These are phyloP conservation scores for Wickerhamomyces ciferrii DNA, from an alignment of 805 yeast species.

Conservation along the genomic window DNA sequence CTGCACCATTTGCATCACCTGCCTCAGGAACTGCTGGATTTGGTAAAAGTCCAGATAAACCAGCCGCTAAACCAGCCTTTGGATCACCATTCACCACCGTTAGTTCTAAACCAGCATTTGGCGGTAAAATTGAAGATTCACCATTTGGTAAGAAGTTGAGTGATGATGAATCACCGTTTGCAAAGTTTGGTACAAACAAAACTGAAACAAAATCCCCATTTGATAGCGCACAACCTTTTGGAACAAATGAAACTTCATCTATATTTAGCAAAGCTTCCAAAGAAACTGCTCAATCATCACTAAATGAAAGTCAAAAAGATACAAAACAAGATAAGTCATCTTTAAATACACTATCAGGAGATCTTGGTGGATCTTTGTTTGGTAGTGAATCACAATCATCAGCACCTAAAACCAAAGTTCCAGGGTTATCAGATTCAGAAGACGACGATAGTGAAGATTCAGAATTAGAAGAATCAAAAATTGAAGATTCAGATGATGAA, in stretches of 20 bases:
- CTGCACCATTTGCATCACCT: neutral
- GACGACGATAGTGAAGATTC: neutral
- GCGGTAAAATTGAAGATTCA: constrained; percentile 4
- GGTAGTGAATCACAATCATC: neutral
- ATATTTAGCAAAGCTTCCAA: constrained; percentile 1
- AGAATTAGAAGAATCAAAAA: neutral
- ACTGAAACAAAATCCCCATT: constrained; percentile 7
- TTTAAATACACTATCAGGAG: neutral
- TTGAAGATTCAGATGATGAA: neutral
- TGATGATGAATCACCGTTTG: constrained; percentile 12
- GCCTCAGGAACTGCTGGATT: constrained; percentile 1
- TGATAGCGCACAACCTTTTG: constrained; percentile 2
- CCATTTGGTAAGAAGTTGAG: constrained; percentile 10
- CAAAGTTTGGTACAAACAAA: constrained; percentile 1
- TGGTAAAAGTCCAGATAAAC: constrained; percentile 6
- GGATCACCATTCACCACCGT: constrained; percentile 4
- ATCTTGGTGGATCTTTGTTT: neutral
- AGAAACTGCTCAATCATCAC: neutral
- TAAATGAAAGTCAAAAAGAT: too few relatives aligned
- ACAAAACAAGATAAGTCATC: too few relatives aligned
- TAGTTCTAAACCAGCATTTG: neutral
- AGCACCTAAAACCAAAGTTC: neutral
- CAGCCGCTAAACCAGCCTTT: constrained; percentile 13
- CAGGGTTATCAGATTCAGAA: constrained; percentile 1
- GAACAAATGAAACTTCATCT: neutral